Percentiles rank a stretch among this genome's conserved stretches.
These are phyloP conservation scores for Colletotrichum viniferum DNA, from an alignment of 2,329 filamentous ascomycete species.

Conservation along the genomic window DNA sequence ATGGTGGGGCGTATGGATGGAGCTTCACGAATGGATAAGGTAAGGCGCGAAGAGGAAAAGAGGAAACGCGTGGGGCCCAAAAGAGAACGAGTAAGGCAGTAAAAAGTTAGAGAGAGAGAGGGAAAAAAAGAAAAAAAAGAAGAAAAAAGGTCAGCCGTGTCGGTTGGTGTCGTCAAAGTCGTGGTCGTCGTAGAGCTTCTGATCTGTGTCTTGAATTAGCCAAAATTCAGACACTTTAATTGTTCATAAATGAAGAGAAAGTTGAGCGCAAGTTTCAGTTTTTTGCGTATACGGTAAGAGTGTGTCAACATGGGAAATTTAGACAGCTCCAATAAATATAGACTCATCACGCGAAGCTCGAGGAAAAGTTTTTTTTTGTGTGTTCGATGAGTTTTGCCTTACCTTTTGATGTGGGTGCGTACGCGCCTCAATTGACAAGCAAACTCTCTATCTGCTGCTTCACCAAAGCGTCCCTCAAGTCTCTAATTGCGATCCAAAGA, in stretches of 20 bases:
- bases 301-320: slow-evolving; percentile 66
- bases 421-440: not conserved
- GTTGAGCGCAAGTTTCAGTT: slow-evolving; percentile 34
- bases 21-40: not conserved
- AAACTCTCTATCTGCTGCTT: not conserved
- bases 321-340: slow-evolving; percentile 80
- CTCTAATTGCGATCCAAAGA: not conserved
- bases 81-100: not conserved
- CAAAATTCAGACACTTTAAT: not conserved
- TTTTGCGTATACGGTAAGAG: slow-evolving; percentile 63
- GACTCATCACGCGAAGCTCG: slow-evolving; percentile 43
- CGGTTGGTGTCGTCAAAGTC: slow-evolving; percentile 5
- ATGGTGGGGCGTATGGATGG: not conserved
- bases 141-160: slow-evolving; percentile 20
- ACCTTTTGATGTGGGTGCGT: not conserved
- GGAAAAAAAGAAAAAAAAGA: not conserved
- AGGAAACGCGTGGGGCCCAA: not conserved
- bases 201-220: slow-evolving; percentile 18
- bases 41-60: not conserved
- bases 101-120: not conserved
- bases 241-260: not conserved
- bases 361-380: not conserved
- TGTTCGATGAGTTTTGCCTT: slow-evolving; percentile 1
- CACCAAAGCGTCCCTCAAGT: not conserved
- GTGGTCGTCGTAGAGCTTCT: not conserved